These are phyloP conservation scores for Mucor circinelloides DNA, from an alignment of 371 early-diverging fungal species.

Conservation along the genomic window DNA sequence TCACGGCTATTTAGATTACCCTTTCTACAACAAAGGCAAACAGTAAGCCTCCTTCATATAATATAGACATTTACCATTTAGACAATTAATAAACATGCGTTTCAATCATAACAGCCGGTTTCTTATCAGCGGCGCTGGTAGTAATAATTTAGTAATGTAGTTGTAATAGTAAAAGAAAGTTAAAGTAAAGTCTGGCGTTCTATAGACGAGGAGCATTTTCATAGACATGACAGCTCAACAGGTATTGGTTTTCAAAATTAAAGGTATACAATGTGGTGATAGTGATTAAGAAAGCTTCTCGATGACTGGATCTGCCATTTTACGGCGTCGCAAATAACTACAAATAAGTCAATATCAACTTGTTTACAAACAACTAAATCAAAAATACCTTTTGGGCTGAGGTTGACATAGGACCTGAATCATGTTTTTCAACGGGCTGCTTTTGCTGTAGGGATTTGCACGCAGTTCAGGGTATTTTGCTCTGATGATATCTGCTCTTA, in stretches of 20 bases:
- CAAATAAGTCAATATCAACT: neutral
- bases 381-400: conserved; percentile 55
- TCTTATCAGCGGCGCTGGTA: neutral
- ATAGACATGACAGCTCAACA: neutral
- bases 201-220: neutral
- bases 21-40: conserved; percentile 1
- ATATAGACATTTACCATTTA: neutral
- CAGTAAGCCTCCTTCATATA: neutral
- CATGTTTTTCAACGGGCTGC: conserved; percentile 52
- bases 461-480: conserved; percentile 49
- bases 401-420: conserved; percentile 61
- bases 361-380: neutral
- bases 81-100: neutral
- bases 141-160: neutral
- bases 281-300: conserved; percentile 10
- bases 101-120: too few relatives aligned
- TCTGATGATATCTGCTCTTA: conserved; percentile 34
- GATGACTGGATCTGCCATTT: conserved; percentile 29
- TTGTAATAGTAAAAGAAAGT: neutral
- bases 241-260: neutral
- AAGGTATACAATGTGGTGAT: neutral
- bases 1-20: conserved; percentile 25
- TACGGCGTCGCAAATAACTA: conserved; percentile 47
- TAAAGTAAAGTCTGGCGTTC: neutral
- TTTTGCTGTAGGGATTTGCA: conserved; percentile 55